These are phyloP conservation scores for Lyophyllum semitale DNA, from an alignment of 768 basidiomycete species.

Conservation along the genomic window DNA sequence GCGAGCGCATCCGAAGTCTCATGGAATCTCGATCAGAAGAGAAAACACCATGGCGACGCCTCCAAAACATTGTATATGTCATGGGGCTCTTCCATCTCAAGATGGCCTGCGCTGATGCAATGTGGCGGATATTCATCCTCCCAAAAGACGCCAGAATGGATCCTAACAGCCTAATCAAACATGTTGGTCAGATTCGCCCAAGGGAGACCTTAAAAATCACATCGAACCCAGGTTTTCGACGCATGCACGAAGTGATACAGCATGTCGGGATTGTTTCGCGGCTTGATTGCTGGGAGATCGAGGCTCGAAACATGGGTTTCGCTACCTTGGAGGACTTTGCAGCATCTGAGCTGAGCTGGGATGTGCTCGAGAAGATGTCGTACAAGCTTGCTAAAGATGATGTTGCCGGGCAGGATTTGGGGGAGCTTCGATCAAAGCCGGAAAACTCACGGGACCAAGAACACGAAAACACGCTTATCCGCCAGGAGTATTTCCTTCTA, in stretches of 20 bases:
- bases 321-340: constrained; percentile 29
- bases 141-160: neutral
- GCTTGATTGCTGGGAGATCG: constrained; percentile 32
- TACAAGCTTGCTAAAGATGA: constrained; percentile 17
- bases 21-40: constrained; percentile 24
- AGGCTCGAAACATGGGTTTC: constrained; percentile 4
- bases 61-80: constrained; percentile 34
- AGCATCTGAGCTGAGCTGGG: constrained; percentile 24
- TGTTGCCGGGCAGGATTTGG: constrained; percentile 7
- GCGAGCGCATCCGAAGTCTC: constrained; percentile 24
- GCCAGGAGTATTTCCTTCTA: constrained; percentile 31
- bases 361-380: constrained; percentile 23
- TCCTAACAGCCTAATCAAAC: neutral
- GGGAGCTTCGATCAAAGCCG: neutral
- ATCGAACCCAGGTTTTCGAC: too few relatives aligned
- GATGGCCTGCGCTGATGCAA: constrained; percentile 25
- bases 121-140: constrained; percentile 25
- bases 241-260: constrained; percentile 30
- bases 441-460: constrained; percentile 30
- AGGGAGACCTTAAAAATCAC: too few relatives aligned
- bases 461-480: constrained; percentile 29
- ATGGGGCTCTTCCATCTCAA: too few relatives aligned
- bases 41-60: constrained; percentile 24
- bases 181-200: constrained; percentile 15
- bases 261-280: constrained; percentile 26